phyloP scores from a whole-genome alignment of 768 basidiomycete species.

The Suillus paluster region DNA sequence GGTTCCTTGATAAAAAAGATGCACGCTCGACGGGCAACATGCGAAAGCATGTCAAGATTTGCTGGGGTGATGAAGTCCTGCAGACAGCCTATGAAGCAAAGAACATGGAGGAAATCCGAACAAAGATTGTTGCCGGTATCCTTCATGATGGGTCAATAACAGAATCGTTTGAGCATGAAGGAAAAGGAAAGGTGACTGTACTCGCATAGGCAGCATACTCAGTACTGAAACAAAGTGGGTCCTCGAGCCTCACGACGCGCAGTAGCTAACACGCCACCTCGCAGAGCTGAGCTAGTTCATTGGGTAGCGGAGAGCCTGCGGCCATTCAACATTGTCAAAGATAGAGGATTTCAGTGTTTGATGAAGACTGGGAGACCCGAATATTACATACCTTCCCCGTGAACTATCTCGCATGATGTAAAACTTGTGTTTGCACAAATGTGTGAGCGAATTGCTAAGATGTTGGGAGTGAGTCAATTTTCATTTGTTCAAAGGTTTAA shows the following conservation, averaged over 20 bases:
- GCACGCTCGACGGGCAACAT: background rate
- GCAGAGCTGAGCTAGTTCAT: constrained; percentile 28
- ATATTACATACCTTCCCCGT: constrained; percentile 23
- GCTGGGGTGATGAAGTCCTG: constrained; percentile 36
- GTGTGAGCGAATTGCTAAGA: constrained; percentile 17
- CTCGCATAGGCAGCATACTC: constrained; percentile 31
- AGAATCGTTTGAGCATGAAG: constrained; percentile 28
- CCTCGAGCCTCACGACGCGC: background rate
- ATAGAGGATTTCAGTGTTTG: constrained; percentile 23
- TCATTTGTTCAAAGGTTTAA: no score
- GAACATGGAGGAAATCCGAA: constrained; percentile 7
- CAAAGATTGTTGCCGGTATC: constrained; percentile 4
- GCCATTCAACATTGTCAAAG: constrained; percentile 27
- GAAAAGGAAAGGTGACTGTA: constrained; percentile 34
- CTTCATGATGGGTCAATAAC: constrained; percentile 27
- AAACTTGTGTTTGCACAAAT: constrained; percentile 19
- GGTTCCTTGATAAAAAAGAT: constrained; percentile 19
- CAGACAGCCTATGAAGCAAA: constrained; percentile 20
- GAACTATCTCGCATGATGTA: constrained; percentile 25
- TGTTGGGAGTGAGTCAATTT: constrained; percentile 16
- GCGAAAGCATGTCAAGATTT: constrained; percentile 30
- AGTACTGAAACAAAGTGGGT: constrained; percentile 27
- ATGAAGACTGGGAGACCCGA: constrained; percentile 31
- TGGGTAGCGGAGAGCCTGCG: constrained; percentile 27
- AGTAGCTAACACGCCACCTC: constrained; percentile 4